Percentiles rank a stretch among this genome's conserved stretches.
Evolutionary conservation across 1,284 basidiomycete genomes (phyloP).

Genomic region (Pyrrhoderma lamaoense): DNA sequence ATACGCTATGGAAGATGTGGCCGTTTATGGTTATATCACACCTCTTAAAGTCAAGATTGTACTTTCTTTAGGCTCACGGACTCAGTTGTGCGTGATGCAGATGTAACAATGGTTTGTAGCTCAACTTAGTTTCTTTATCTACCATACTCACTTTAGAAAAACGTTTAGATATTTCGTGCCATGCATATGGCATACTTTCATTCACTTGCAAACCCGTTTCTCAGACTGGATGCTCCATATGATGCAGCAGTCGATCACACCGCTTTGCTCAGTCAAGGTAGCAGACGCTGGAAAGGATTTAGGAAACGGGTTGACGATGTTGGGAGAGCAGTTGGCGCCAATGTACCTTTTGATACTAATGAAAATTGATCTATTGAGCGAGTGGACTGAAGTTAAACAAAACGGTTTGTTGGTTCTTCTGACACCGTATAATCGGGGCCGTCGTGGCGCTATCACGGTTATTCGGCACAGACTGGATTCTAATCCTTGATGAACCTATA

Average conservation of each 20-base stretch:
- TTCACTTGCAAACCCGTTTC: constrained; percentile 71
- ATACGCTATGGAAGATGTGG: constrained; percentile 75
- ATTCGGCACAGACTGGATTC: background rate
- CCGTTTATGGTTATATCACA: constrained; percentile 78
- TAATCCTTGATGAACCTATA: constrained; percentile 46
- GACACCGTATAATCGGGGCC: constrained; percentile 6
- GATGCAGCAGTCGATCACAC: constrained; percentile 45
- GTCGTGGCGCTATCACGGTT: constrained; percentile 8
- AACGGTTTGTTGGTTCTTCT: constrained; percentile 7
- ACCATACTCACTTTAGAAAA: background rate
- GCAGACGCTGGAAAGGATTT: constrained; percentile 62
- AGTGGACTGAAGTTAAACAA: background rate
- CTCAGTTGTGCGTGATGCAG: constrained; percentile 65
- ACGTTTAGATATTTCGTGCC: constrained; percentile 64
- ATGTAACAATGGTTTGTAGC: constrained; percentile 53
- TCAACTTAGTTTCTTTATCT: background rate
- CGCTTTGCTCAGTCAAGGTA: constrained; percentile 50
- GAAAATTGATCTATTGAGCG: background rate
- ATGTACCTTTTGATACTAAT: constrained; percentile 21
- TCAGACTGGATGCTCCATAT: constrained; percentile 46
- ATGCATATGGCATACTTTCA: constrained; percentile 75
- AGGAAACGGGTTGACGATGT: constrained; percentile 66
- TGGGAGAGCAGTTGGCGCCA: constrained; percentile 43
- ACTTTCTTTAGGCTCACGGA: constrained; percentile 70
- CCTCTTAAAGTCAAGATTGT: constrained; percentile 77